A percentile compares a stretch with the other conserved stretches of the same genome.
phyloP scores from a whole-genome alignment of 305 asterid genomes.

The Ilex paraguariensis region DNA sequence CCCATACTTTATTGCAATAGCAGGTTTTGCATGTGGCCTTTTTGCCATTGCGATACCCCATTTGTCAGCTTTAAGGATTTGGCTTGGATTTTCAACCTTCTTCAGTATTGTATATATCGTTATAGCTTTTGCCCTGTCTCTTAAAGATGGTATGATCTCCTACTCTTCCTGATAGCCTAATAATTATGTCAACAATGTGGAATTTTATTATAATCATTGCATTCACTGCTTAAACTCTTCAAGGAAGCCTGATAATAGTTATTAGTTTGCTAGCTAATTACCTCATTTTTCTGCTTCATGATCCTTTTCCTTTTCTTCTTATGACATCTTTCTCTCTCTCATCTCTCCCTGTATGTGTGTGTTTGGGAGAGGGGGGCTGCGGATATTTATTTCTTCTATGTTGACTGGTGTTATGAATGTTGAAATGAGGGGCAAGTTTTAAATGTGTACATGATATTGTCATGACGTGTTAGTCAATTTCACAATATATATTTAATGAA shows the following conservation, averaged over 20 bases:
- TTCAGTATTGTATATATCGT: conserved; percentile 71
- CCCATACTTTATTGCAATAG: conserved; percentile 64
- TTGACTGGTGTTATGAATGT: no score
- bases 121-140: conserved; percentile 50
- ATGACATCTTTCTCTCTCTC: background rate
- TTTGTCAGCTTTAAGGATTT: conserved; percentile 73
- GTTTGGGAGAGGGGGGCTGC: no score
- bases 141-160: conserved; percentile 66
- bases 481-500: no score
- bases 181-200: background rate
- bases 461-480: no score
- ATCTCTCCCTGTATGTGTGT: no score
- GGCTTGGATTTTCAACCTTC: conserved; percentile 76
- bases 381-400: no score
- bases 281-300: background rate
- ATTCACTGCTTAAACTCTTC: no score
- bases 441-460: no score
- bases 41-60: conserved; percentile 83
- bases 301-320: background rate
- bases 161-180: conserved; percentile 8
- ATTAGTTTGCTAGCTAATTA: no score
- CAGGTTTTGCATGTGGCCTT: conserved; percentile 65
- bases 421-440: no score
- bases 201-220: no score
- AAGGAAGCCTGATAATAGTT: no score